Percentiles rank a stretch among this genome's conserved stretches.
Conservation (phyloP, 1,284 basidiomycete genomes). For the Rhizoctonia solani region DNA sequence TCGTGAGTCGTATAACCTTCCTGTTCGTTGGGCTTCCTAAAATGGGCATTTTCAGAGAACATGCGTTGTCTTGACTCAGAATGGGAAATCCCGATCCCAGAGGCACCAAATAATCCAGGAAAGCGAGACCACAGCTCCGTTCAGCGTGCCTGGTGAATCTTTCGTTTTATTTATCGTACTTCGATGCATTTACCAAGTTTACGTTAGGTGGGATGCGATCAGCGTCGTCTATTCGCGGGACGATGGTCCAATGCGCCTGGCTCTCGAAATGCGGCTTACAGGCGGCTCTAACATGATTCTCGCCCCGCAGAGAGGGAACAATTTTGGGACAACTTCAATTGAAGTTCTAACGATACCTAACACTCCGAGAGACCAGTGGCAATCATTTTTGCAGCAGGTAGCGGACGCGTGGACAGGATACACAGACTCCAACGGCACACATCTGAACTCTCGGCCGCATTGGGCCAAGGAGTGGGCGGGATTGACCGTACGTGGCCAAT, state of each 20-base stretch:
- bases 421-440: slow-evolving; percentile 16
- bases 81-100: slow-evolving; percentile 36
- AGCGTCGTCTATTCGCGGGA: slow-evolving; percentile 31
- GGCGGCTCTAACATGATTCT: slow-evolving; percentile 33
- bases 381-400: slow-evolving; percentile 31
- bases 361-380: slow-evolving; percentile 34
- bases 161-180: not conserved
- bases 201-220: slow-evolving; percentile 36
- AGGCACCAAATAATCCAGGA: slow-evolving; percentile 1
- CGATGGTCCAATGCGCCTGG: slow-evolving; percentile 33
- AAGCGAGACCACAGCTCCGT: slow-evolving; percentile 35
- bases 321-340: slow-evolving; percentile 35
- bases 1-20: slow-evolving; percentile 29
- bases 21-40: not conserved
- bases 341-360: slow-evolving; percentile 33
- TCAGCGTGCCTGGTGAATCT: slow-evolving; percentile 36
- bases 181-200: not conserved
- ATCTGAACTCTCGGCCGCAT: slow-evolving; percentile 36
- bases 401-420: slow-evolving; percentile 37
- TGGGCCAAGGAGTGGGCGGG: slow-evolving; percentile 39
- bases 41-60: slow-evolving; percentile 19
- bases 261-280: slow-evolving; percentile 38
- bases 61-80: slow-evolving; percentile 35
- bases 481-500: slow-evolving; percentile 32
- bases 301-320: slow-evolving; percentile 35